Evolutionary conservation across 305 asterid genomes (phyloP).

Genomic region (Fraxinus greggii): DNA sequence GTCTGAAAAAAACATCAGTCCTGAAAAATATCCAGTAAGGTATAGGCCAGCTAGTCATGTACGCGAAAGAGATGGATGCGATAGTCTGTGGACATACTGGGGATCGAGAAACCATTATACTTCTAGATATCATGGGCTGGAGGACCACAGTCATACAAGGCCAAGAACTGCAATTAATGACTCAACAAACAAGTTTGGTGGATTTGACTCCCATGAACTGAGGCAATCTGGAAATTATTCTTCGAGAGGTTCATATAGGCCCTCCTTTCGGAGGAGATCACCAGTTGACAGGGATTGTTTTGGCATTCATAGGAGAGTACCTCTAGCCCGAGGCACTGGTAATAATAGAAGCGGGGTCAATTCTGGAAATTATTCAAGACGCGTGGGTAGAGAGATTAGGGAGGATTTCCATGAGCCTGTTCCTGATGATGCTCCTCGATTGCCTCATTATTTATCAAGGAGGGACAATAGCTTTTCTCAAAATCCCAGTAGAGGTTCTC

Average conservation of each 20-base stretch:
- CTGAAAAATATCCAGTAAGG: slow-evolving; percentile 47
- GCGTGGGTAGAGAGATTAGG: slow-evolving; percentile 41
- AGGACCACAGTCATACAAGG: slow-evolving; percentile 41
- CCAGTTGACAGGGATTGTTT: slow-evolving; percentile 48
- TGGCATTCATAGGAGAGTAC: slow-evolving; percentile 44
- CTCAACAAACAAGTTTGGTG: slow-evolving; percentile 38
- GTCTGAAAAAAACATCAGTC: slow-evolving; percentile 45
- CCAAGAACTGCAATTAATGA: slow-evolving; percentile 43
- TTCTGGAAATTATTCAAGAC: slow-evolving; percentile 45
- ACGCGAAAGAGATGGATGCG: slow-evolving; percentile 46
- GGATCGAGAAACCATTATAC: slow-evolving; percentile 48
- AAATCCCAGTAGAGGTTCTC: slow-evolving; percentile 36
- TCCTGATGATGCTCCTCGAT: slow-evolving; percentile 42
- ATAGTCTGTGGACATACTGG: slow-evolving; percentile 48
- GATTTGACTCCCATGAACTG: slow-evolving; percentile 40
- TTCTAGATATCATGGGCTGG: slow-evolving; percentile 42
- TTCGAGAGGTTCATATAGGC: slow-evolving; percentile 48
- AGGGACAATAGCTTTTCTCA: slow-evolving; percentile 59
- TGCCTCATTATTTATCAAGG: slow-evolving; percentile 47
- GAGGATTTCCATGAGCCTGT: slow-evolving; percentile 41
- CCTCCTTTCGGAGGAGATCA: slow-evolving; percentile 49
- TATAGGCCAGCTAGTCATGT: slow-evolving; percentile 41
- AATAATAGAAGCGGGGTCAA: slow-evolving; percentile 41
- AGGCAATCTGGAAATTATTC: slow-evolving; percentile 43
- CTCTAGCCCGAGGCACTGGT: slow-evolving; percentile 32